A percentile compares a stretch with the other conserved stretches of the same genome.
Evolutionary conservation across 2,329 filamentous ascomycete species (phyloP).

Genomic region (Nannizziopsis arthrosporioides): DNA sequence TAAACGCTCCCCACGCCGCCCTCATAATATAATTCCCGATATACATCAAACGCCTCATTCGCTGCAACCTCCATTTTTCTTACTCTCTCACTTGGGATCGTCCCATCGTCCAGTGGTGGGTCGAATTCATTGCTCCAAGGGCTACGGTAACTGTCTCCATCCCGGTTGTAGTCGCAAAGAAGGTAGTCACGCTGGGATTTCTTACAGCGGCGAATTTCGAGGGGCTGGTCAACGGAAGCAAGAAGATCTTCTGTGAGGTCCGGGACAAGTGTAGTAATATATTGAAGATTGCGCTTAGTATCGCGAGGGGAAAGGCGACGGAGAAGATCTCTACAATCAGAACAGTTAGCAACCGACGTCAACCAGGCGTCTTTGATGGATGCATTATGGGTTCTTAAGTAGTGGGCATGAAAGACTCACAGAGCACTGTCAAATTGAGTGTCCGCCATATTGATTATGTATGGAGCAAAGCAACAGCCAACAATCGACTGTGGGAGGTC

Average conservation of each 20-base stretch:
- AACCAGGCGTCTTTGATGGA: not conserved
- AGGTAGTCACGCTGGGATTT: constrained; percentile 90
- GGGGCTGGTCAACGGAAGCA: constrained; percentile 91
- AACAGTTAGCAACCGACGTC: no score
- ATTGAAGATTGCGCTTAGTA: constrained; percentile 75
- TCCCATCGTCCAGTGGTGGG: constrained; percentile 75
- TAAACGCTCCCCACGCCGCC: constrained; percentile 93
- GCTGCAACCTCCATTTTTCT: constrained; percentile 87
- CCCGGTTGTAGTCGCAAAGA: constrained; percentile 98
- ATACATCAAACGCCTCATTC: constrained; percentile 94
- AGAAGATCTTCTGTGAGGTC: constrained; percentile 95
- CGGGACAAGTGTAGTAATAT: constrained; percentile 77
- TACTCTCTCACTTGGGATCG: constrained; percentile 79
- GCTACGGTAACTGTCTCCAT: constrained; percentile 92
- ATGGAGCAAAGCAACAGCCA: not conserved
- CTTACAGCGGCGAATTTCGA: constrained; percentile 72
- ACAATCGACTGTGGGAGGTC: not conserved
- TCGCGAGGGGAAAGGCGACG: constrained; percentile 92
- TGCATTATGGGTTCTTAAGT: not conserved
- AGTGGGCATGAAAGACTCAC: constrained; percentile 25
- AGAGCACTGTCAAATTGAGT: constrained; percentile 42
- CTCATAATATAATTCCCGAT: constrained; percentile 85
- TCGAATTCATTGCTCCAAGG: constrained; percentile 99
- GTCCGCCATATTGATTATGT: constrained; percentile 28
- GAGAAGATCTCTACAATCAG: constrained; percentile 68